Evolutionary conservation across 257 asterid species (phyloP).

Genomic region (Nicotiana undulata): DNA sequence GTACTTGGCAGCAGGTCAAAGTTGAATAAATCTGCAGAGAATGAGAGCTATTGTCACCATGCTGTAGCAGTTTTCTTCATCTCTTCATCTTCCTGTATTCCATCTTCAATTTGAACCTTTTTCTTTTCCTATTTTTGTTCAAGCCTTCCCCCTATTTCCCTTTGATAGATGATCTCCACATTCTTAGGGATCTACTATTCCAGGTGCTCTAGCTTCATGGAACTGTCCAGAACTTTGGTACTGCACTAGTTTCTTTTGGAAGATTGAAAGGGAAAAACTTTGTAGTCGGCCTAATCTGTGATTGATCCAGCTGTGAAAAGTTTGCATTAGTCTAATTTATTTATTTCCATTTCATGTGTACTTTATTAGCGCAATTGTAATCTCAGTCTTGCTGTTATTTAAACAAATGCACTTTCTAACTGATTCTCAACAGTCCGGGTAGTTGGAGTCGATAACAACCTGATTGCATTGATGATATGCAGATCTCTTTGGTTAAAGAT

Average conservation of each 20-base stretch:
- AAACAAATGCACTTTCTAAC: neutral
- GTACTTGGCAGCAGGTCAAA: neutral
- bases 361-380: neutral
- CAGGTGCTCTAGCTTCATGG: neutral
- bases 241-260: neutral
- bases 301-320: neutral
- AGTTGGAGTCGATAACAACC: neutral
- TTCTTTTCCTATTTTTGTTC: neutral
- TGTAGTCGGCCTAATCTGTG: neutral
- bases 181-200: neutral
- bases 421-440: neutral
- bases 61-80: neutral
- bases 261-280: neutral
- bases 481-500: conserved; percentile 73
- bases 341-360: neutral
- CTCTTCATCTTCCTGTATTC: neutral
- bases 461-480: conserved; percentile 13
- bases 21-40: neutral
- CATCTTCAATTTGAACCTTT: neutral
- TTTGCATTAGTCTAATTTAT: neutral
- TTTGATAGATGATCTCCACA: neutral
- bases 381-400: neutral
- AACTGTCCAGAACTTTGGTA: neutral
- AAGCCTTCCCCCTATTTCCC: neutral
- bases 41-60: neutral